phyloP scores from a whole-genome alignment of 306 rosid genomes.

The Lathyrus tuberosus region DNA sequence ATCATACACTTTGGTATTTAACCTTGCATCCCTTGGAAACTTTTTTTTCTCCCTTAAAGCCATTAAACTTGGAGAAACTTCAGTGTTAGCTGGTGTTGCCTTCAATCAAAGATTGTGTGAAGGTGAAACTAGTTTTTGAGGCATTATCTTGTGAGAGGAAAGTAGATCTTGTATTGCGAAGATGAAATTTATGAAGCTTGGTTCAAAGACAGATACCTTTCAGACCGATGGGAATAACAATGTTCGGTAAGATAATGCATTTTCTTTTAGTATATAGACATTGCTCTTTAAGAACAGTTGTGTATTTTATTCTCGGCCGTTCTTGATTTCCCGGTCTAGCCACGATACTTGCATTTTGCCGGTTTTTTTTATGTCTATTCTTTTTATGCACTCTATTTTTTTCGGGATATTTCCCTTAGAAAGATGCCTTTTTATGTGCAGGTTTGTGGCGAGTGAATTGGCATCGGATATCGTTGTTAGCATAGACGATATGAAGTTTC shows the following conservation, averaged over 20 bases:
- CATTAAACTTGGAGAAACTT: constrained; percentile 51
- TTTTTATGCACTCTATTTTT: constrained; percentile 26
- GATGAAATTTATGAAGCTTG: constrained; percentile 99
- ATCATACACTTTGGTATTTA: constrained; percentile 48
- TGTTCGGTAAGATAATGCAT: constrained; percentile 70
- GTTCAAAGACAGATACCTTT: constrained; percentile 92
- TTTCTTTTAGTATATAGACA: constrained; percentile 29
- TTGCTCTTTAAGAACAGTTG: constrained; percentile 6
- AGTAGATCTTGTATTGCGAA: constrained; percentile 57
- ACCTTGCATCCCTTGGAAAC: constrained; percentile 48
- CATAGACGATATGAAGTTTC: constrained; percentile 72
- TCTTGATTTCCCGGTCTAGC: background rate
- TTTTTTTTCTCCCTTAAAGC: constrained; percentile 59
- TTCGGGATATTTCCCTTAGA: constrained; percentile 10
- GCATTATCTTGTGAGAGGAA: constrained; percentile 36
- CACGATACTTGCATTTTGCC: constrained; percentile 5
- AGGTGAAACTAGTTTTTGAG: constrained; percentile 35
- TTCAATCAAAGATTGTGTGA: constrained; percentile 45
- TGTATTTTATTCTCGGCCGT: background rate
- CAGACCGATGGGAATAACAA: constrained; percentile 77
- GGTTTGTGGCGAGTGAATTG: constrained; percentile 88
- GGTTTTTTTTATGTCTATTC: background rate
- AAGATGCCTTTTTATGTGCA: constrained; percentile 47
- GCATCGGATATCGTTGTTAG: constrained; percentile 67
- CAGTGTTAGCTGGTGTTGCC: constrained; percentile 36